Conservation (phyloP, 768 basidiomycete species). For the Floccularia luteovirens region DNA sequence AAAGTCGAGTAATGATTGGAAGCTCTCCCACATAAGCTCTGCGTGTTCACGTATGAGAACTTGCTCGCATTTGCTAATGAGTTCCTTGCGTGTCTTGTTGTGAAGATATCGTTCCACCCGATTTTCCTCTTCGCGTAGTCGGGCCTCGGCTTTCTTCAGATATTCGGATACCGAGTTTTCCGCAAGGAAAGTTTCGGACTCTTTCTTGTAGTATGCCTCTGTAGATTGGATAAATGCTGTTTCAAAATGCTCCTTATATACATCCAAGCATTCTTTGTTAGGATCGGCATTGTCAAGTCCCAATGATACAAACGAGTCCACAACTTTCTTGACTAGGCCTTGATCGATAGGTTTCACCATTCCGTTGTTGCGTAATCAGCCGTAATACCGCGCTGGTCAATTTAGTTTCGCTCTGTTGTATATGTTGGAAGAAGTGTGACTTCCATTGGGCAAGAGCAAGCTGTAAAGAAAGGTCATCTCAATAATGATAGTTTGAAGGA, state of each 20-base stretch:
- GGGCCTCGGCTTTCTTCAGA: constrained; percentile 92
- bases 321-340: constrained; percentile 92
- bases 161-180: constrained; percentile 94
- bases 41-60: constrained; percentile 90
- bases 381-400: constrained; percentile 82
- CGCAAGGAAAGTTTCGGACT: constrained; percentile 88
- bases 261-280: constrained; percentile 91
- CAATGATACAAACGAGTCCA: constrained; percentile 95
- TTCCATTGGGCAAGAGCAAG: constrained; percentile 97
- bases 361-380: constrained; percentile 88
- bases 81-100: constrained; percentile 81
- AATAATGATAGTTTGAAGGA: constrained; percentile 1
- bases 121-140: constrained; percentile 91
- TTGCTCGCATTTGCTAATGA: constrained; percentile 84
- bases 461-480: constrained; percentile 25
- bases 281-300: constrained; percentile 89
- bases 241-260: constrained; percentile 94
- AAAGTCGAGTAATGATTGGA: constrained; percentile 87
- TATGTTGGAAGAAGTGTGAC: constrained; percentile 77
- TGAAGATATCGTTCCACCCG: constrained; percentile 94
- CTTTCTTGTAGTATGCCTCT: constrained; percentile 87
- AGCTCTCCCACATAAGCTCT: constrained; percentile 91
- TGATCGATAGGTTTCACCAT: constrained; percentile 95
- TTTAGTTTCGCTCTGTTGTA: constrained; percentile 77
- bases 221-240: constrained; percentile 83